These are phyloP conservation scores for Stropharia rugosoannulata DNA, from an alignment of 768 basidiomycete genomes.

Conservation along the genomic window DNA sequence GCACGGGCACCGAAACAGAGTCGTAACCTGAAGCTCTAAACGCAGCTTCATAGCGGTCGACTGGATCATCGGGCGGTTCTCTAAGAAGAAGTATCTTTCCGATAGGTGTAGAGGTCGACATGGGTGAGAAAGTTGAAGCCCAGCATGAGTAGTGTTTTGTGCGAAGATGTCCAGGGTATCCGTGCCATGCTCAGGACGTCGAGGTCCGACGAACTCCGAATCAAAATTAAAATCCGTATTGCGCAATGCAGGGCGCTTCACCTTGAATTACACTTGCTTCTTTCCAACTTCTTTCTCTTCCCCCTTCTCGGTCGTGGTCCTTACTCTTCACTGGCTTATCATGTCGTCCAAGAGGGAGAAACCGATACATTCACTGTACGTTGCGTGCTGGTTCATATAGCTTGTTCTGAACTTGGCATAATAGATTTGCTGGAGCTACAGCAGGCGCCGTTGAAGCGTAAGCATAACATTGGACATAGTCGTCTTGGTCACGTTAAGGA, in stretches of 20 bases:
- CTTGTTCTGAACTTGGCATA: neutral
- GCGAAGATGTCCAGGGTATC: neutral
- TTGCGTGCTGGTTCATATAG: neutral
- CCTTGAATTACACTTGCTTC: neutral
- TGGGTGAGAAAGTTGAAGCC: neutral
- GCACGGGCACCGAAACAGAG: constrained; percentile 64
- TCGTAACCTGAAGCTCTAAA: constrained; percentile 49
- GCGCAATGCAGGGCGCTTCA: no score
- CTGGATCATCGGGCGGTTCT: constrained; percentile 31
- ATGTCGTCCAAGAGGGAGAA: constrained; percentile 72
- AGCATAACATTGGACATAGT: constrained; percentile 25
- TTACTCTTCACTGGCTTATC: constrained; percentile 6
- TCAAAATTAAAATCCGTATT: neutral
- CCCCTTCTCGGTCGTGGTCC: neutral
- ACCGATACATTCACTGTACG: constrained; percentile 75
- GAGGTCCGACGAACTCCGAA: constrained; percentile 7
- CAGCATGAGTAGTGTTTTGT: neutral
- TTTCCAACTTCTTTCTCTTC: neutral
- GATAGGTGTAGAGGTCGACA: constrained; percentile 17
- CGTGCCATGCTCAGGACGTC: neutral
- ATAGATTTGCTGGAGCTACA: constrained; percentile 78
- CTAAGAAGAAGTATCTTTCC: constrained; percentile 44
- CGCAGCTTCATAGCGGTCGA: constrained; percentile 60
- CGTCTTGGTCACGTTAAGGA: constrained; percentile 26
- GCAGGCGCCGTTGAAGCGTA: constrained; percentile 94